Conservation (phyloP, 306 rosid genomes). For the Crataegus laevigata region DNA sequence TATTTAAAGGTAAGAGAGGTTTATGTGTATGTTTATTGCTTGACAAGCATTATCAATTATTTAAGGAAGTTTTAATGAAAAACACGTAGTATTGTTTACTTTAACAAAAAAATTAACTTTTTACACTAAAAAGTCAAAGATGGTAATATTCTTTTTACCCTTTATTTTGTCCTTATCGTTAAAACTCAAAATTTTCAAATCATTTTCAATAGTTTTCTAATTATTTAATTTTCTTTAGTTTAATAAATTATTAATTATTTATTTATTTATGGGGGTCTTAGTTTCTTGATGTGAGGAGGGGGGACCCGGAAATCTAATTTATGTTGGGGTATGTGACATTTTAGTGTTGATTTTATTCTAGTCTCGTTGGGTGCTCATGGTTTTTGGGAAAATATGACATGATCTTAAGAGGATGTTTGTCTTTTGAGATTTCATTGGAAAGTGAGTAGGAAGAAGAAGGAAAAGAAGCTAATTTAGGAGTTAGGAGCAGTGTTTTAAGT, state of each 20-base stretch:
- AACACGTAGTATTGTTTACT: too few relatives aligned
- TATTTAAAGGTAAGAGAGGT: constrained; percentile 8
- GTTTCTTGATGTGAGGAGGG: constrained; percentile 26
- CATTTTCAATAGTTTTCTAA: too few relatives aligned
- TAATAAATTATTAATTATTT: background rate
- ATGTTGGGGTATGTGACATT: constrained; percentile 44
- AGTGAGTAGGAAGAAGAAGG: constrained; percentile 31
- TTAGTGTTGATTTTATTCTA: constrained; percentile 23
- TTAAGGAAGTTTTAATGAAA: too few relatives aligned
- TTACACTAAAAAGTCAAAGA: too few relatives aligned
- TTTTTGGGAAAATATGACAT: constrained; percentile 86
- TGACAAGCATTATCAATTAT: background rate
- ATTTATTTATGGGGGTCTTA: background rate
- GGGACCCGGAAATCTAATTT: constrained; percentile 64
- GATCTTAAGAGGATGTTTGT: constrained; percentile 83
- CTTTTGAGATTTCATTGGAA: constrained; percentile 83
- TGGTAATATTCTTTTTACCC: too few relatives aligned
- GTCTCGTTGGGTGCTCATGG: constrained; percentile 87
- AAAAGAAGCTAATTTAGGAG: constrained; percentile 8
- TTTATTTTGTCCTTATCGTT: too few relatives aligned
- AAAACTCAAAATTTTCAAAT: too few relatives aligned
- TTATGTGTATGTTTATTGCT: constrained; percentile 4
- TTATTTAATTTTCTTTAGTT: background rate
- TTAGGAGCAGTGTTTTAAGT: constrained; percentile 13
- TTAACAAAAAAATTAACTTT: too few relatives aligned